phyloP scores from a whole-genome alignment of 73 alveolate species.

The Paramecium sonneborni region DNA sequence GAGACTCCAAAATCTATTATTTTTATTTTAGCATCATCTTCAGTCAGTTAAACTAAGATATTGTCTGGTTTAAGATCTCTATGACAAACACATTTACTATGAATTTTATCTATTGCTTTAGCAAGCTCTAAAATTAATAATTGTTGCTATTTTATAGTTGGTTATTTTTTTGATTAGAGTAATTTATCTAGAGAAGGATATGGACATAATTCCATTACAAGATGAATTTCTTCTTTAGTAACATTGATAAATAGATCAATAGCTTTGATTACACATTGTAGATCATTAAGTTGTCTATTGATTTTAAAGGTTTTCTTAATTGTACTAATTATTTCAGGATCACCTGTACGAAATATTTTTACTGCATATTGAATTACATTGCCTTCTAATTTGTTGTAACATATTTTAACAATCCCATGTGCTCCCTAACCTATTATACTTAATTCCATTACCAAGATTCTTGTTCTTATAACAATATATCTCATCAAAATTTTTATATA shows the following conservation, averaged over 20 bases:
- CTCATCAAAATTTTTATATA: neutral
- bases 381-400: neutral
- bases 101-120: slow-evolving; percentile 66
- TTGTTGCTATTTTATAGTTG: neutral
- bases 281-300: neutral
- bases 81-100: slow-evolving; percentile 70
- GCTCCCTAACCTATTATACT: slow-evolving; percentile 39
- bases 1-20: slow-evolving; percentile 44
- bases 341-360: slow-evolving; percentile 42
- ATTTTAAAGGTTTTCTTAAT: slow-evolving; percentile 7
- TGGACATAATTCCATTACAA: slow-evolving; percentile 47
- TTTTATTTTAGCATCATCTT: neutral
- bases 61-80: slow-evolving; percentile 78
- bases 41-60: neutral
- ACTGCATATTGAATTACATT: neutral
- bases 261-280: slow-evolving; percentile 22
- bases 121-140: neutral
- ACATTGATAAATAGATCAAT: slow-evolving; percentile 17
- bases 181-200: neutral
- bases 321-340: slow-evolving; percentile 41
- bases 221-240: slow-evolving; percentile 17
- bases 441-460: neutral
- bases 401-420: slow-evolving; percentile 17
- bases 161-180: neutral
- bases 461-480: neutral